Percentiles rank a stretch among this genome's conserved stretches.
phyloP scores from a whole-genome alignment of 768 basidiomycete species.

The Psilocybe sp. region DNA sequence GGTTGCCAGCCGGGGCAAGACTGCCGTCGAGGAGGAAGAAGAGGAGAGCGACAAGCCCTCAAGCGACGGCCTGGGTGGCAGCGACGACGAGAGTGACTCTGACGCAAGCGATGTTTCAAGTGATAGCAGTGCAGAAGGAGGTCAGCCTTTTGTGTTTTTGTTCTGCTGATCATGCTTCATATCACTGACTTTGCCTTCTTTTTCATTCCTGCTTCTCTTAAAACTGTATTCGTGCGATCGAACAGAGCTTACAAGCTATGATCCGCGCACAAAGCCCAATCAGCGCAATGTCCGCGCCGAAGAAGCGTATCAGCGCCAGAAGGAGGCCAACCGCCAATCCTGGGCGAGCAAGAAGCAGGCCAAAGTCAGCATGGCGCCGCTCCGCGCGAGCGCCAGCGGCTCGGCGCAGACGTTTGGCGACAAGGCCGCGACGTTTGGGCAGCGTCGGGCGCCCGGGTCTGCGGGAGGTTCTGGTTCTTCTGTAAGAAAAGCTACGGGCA shows the following conservation, averaged over 20 bases:
- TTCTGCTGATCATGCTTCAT: not conserved
- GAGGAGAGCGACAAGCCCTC: constrained; percentile 78
- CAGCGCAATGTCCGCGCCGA: constrained; percentile 46
- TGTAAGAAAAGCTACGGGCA: not conserved
- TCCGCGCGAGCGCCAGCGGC: constrained; percentile 42
- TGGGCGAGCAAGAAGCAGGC: constrained; percentile 21
- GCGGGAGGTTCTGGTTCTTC: constrained; percentile 5
- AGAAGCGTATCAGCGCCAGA: constrained; percentile 40
- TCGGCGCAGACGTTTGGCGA: constrained; percentile 27
- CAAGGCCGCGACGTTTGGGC: constrained; percentile 66
- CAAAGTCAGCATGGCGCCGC: constrained; percentile 64
- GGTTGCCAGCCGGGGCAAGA: constrained; percentile 60
- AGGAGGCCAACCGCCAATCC: constrained; percentile 35
- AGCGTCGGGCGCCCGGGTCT: constrained; percentile 44
- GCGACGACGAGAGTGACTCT: constrained; percentile 20
- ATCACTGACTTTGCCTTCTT: not conserved
- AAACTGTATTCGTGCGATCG: too few species aligned
- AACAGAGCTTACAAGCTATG: constrained; percentile 48
- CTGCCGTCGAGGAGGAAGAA: constrained; percentile 85
- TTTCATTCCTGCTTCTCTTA: not conserved
- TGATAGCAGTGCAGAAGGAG: constrained; percentile 59
- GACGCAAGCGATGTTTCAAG: constrained; percentile 16
- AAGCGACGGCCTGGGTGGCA: constrained; percentile 50
- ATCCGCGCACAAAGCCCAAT: constrained; percentile 47
- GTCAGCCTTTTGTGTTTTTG: constrained; percentile 25